phyloP scores from a whole-genome alignment of 2,329 filamentous ascomycete species.

The Neonectria coccinea region DNA sequence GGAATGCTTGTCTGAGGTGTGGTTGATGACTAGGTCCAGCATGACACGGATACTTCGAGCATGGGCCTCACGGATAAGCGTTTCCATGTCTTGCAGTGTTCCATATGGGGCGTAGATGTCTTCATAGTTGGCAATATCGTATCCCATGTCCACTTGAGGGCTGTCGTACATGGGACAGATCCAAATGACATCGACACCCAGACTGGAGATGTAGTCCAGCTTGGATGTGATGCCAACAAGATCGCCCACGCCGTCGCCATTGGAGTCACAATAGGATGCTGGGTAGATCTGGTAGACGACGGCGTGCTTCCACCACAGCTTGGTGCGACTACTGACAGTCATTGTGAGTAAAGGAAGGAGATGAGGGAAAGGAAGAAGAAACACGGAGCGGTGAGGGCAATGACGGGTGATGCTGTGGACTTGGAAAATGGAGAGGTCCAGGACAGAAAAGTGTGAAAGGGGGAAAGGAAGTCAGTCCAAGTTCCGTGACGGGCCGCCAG shows the following conservation, averaged over 20 bases:
- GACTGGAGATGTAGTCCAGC: slow-evolving; percentile 57
- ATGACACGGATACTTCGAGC: slow-evolving; percentile 40
- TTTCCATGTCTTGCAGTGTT: slow-evolving; percentile 43
- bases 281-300: slow-evolving; percentile 69
- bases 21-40: slow-evolving; percentile 44
- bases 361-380: neutral
- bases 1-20: slow-evolving; percentile 43
- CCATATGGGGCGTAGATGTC: slow-evolving; percentile 42
- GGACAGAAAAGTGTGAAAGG: neutral
- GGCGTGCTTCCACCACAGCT: slow-evolving; percentile 66
- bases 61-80: slow-evolving; percentile 40
- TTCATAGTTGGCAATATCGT: slow-evolving; percentile 44
- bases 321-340: slow-evolving; percentile 38
- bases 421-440: neutral
- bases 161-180: slow-evolving; percentile 45
- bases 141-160: slow-evolving; percentile 43
- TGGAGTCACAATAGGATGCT: slow-evolving; percentile 66
- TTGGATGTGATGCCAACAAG: slow-evolving; percentile 65
- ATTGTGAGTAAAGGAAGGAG: slow-evolving; percentile 13
- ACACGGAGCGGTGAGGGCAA: neutral
- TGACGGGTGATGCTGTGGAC: neutral
- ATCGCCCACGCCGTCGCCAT: slow-evolving; percentile 66
- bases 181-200: slow-evolving; percentile 43
- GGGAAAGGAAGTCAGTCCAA: neutral
- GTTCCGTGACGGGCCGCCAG: neutral